These are phyloP conservation scores for Entophlyctis luteolus DNA, from an alignment of 192 early-diverging fungal species.

Conservation along the genomic window DNA sequence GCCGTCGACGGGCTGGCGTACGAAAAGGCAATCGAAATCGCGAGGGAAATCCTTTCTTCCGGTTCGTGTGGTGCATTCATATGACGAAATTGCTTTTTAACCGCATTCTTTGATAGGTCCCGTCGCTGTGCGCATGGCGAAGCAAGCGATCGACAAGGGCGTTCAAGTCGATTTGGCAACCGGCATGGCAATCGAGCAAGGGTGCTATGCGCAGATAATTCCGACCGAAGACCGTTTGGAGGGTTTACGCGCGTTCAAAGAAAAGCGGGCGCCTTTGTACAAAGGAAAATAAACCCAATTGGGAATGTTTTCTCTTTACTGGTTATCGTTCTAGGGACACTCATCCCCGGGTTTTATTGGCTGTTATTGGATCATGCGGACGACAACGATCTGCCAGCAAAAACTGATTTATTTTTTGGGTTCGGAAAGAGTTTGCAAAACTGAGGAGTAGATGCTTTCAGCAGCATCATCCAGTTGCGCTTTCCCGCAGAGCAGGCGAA, in stretches of 20 bases:
- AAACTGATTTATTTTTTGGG: too few species aligned
- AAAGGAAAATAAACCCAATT: conserved; percentile 56
- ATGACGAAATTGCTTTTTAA: neutral
- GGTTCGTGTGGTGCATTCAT: conserved; percentile 5
- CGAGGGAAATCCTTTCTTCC: conserved; percentile 66
- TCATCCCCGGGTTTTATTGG: too few species aligned
- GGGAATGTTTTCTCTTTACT: too few species aligned
- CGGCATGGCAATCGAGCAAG: conserved; percentile 87
- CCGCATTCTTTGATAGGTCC: conserved; percentile 55
- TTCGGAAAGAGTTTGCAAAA: too few species aligned
- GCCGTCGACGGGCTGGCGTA: conserved; percentile 60
- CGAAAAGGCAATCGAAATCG: conserved; percentile 74
- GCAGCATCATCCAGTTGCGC: too few species aligned
- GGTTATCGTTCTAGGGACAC: too few species aligned
- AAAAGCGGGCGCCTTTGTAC: conserved; percentile 80
- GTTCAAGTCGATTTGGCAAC: conserved; percentile 69
- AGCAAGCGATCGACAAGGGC: conserved; percentile 81
- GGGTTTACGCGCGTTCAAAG: conserved; percentile 72
- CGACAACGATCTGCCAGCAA: too few species aligned
- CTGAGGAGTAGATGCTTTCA: too few species aligned
- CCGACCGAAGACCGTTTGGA: conserved; percentile 91
- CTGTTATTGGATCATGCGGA: too few species aligned
- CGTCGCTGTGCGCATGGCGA: conserved; percentile 85
- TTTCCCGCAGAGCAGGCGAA: too few species aligned
- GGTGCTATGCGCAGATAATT: conserved; percentile 92